phyloP scores from a whole-genome alignment of 305 asterid genomes.

The Fraxinus floribunda region DNA sequence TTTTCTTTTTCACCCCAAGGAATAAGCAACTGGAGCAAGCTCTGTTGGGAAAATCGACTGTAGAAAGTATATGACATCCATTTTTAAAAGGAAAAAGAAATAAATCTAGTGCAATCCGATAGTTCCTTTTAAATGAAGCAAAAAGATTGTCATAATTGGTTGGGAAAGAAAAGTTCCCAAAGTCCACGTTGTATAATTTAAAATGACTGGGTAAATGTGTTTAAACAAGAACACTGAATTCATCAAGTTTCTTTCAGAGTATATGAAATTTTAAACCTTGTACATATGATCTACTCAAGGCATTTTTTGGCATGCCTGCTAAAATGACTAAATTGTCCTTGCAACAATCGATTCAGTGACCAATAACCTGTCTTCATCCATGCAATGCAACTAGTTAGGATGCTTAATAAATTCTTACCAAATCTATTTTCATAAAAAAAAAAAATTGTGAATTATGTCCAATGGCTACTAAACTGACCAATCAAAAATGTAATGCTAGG shows the following conservation, averaged over 20 bases:
- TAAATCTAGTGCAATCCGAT: background rate
- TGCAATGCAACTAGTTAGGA: background rate
- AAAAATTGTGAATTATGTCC: background rate
- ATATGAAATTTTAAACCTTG: conserved; percentile 33
- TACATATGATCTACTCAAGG: conserved; percentile 18
- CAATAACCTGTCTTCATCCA: background rate
- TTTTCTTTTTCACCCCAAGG: background rate
- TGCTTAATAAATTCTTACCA: background rate
- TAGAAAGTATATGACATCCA: background rate
- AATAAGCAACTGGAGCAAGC: background rate
- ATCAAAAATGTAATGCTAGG: background rate
- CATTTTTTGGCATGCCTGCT: background rate
- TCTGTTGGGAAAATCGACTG: background rate
- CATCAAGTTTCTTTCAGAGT: conserved; percentile 23
- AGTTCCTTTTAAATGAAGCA: background rate
- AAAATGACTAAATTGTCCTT: background rate
- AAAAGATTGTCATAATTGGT: background rate
- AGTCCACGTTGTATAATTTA: background rate
- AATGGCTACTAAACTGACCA: background rate
- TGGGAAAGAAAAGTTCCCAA: background rate
- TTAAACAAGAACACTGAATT: conserved; percentile 2
- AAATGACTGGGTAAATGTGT: conserved; percentile 18
- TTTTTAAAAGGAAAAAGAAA: background rate
- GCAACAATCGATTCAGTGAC: background rate
- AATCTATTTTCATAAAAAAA: background rate